Conservation (phyloP, 192 early-diverging fungal species). For the Coemansia sp. region DNA sequence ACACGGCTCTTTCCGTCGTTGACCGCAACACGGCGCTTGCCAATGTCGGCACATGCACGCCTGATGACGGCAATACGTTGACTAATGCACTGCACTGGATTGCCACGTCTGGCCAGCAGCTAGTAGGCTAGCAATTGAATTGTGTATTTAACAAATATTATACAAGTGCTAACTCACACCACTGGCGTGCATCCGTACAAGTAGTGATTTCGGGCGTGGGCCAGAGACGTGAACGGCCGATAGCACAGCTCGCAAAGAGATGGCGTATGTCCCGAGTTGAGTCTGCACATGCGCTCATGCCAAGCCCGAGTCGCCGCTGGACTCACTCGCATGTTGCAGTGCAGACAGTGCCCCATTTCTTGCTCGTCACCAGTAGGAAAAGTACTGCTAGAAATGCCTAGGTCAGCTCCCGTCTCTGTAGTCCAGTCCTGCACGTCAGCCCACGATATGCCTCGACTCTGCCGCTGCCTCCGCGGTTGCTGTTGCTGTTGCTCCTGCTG, state of each 20-base stretch:
- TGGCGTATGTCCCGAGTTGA: constrained; percentile 14
- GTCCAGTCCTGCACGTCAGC: constrained; percentile 24
- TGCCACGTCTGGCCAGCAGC: constrained; percentile 43
- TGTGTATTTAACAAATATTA: neutral
- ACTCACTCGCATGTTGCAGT: constrained; percentile 45
- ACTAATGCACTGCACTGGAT: constrained; percentile 61
- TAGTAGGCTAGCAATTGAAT: neutral
- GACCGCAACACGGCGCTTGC: constrained; percentile 45
- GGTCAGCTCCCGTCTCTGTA: neutral
- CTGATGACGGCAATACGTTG: constrained; percentile 61
- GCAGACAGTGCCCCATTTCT: constrained; percentile 8
- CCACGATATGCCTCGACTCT: constrained; percentile 39
- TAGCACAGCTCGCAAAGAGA: constrained; percentile 30
- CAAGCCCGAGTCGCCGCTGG: constrained; percentile 33
- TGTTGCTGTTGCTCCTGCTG: constrained; percentile 2
- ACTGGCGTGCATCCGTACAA: constrained; percentile 45
- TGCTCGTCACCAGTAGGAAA: neutral
- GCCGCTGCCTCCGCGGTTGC: neutral
- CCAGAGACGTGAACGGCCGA: constrained; percentile 17
- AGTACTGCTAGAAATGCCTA: neutral
- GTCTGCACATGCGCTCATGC: constrained; percentile 49
- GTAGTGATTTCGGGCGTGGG: constrained; percentile 50
- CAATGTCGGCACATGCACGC: constrained; percentile 26
- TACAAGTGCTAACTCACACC: neutral
- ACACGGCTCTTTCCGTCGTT: constrained; percentile 54